A percentile compares a stretch with the other conserved stretches of the same genome.
phyloP scores from a whole-genome alignment of 495 filamentous ascomycete genomes.

The Hypoxylon subgilvum region DNA sequence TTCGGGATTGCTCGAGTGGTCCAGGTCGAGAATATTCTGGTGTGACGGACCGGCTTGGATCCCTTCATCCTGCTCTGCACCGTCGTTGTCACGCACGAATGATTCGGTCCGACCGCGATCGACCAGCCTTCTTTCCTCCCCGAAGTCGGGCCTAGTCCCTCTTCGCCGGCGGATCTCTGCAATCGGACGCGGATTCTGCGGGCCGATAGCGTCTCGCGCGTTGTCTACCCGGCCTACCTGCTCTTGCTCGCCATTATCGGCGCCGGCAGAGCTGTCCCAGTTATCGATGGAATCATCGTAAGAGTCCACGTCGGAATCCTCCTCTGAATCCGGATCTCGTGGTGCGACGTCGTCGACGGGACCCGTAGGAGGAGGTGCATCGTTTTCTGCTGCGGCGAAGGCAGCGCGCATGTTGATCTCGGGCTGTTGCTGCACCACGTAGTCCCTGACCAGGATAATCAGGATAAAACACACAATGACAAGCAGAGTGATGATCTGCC shows the following conservation, averaged over 20 bases:
- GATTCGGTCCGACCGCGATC: not conserved
- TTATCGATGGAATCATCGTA: constrained; percentile 14
- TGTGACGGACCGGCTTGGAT: not conserved
- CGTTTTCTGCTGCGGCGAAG: constrained; percentile 60
- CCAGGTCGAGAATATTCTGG: constrained; percentile 6
- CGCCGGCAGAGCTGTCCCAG: not conserved
- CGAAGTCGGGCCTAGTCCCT: not conserved
- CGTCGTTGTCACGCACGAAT: not conserved
- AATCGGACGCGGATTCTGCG: constrained; percentile 30
- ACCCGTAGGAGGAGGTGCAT: constrained; percentile 46
- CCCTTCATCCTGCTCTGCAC: not conserved
- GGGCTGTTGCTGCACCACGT: constrained; percentile 97
- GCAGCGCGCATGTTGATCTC: constrained; percentile 68
- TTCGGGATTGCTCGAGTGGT: not conserved
- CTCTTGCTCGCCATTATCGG: constrained; percentile 14
- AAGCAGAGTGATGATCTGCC: constrained; percentile 87
- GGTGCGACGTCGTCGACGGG: constrained; percentile 29
- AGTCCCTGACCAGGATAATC: constrained; percentile 94
- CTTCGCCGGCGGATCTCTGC: constrained; percentile 24
- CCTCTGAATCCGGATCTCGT: constrained; percentile 11
- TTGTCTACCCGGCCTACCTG: constrained; percentile 4
- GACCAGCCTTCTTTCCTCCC: not conserved
- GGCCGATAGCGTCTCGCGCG: constrained; percentile 9
- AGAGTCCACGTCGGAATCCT: constrained; percentile 30
- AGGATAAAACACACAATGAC: constrained; percentile 93